Evolutionary conservation across 2,329 filamentous ascomycete species (phyloP).

Genomic region (Blastomyces percursus): DNA sequence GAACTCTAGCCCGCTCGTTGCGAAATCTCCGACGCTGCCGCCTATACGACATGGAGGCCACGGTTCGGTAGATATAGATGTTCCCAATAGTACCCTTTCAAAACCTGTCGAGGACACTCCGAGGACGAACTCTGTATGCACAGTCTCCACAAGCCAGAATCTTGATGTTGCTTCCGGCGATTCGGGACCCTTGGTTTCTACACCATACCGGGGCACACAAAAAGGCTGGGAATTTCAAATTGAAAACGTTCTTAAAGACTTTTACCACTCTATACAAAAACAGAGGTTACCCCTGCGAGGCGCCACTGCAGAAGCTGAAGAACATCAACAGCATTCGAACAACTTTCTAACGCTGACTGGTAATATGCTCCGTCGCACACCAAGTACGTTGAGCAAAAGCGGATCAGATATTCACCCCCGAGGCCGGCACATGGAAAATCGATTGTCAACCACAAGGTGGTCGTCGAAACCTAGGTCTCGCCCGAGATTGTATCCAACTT

Average conservation of each 20-base stretch:
- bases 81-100: constrained; percentile 11
- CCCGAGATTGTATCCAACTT: constrained; percentile 61
- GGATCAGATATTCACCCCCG: constrained; percentile 67
- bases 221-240: constrained; percentile 81
- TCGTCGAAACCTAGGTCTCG: constrained; percentile 76
- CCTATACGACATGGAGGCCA: constrained; percentile 11
- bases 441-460: constrained; percentile 59
- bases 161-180: constrained; percentile 38
- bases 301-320: constrained; percentile 41
- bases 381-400: constrained; percentile 84
- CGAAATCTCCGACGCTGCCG: constrained; percentile 8
- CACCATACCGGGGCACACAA: constrained; percentile 61
- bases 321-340: constrained; percentile 35
- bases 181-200: constrained; percentile 66
- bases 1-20: background rate
- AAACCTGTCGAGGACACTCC: constrained; percentile 19
- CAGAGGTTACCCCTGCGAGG: constrained; percentile 80
- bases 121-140: constrained; percentile 21
- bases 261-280: constrained; percentile 79
- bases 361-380: constrained; percentile 67
- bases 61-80: constrained; percentile 15
- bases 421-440: constrained; percentile 58
- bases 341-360: constrained; percentile 58
- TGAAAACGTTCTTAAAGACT: constrained; percentile 82
- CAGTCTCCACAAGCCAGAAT: constrained; percentile 23